Base-by-base conservation (phyloP, 2,329 filamentous ascomycete genomes). In the Aspergillus spinulosporus region DNA sequence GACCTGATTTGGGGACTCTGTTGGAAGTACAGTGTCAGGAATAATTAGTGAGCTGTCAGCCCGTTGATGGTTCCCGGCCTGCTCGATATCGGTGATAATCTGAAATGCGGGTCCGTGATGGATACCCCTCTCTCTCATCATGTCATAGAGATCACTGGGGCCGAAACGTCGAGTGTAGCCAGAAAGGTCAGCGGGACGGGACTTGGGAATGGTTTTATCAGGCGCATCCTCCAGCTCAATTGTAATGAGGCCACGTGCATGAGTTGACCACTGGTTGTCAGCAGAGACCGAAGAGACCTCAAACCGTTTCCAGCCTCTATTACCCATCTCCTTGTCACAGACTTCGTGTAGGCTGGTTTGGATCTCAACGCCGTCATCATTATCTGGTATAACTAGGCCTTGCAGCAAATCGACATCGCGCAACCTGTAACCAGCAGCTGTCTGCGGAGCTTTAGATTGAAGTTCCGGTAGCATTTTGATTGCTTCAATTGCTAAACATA, bases 401-500 rank as follows among this genome's bases (percentile, higher is more conserved):
- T 42, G 39, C 15, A 42, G n/a, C 4, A 42, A 21, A 42, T 42
- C 39, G 15, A 42, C 12, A 21, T 42, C 39, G 9, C 39, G 39
- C 14, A 42, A 9, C 12, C 39, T n/a, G 12, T 42, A 42, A 15
- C 39, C 39, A 8, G n/a, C n/a, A 32, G 45, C 45, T 15, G 42
- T 39, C 4, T 15, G 28, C 15, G 28, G 36, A n/a, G 36, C 31
- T 5, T 49, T 45, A 5, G 45, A 46, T 4, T 49, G 52, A 5
- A 54, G 45, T 15, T 49, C 46, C 37, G 45, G 12, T 37, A 39
- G 5, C 21, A 52, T 49, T 8, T 26, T 34, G 7, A 39, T 12
- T 1, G 49, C 54, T 39, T 52, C 54, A 3, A 52, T 44, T 2
- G 44, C 49, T 44, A 57, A 48, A n/a, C 28, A 34, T 2, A 57